Base-by-base conservation (phyloP, 129 eudicot genomes). In the Rutidosis leptorrhynchoides region DNA sequence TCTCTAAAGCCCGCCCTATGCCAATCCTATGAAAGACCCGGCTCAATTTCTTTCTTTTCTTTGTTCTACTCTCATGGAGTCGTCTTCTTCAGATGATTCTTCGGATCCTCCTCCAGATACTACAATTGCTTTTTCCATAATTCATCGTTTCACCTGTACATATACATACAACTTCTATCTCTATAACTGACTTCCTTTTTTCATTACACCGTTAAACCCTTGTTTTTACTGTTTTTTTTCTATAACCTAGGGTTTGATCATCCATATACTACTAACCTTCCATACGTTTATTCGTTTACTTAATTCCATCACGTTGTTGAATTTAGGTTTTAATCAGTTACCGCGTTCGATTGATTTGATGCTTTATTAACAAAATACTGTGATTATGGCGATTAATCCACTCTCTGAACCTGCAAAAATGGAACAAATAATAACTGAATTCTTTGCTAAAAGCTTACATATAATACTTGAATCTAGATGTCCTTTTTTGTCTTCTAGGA, bases 391-490 rank as follows among this genome's bases (percentile, higher is more conserved):
- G 2, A 75, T 68, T 62, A 77, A 79, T 73, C 68, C 77, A 57
- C 90, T 85, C 37, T 59, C 90, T 5, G 98, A 93, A 32, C 77
- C 79, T 58, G 95, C 89, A 6, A 93, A 85, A 56, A 83, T 77
- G 84, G 96, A 88, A 74, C 98, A 88, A 65, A 88, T 93, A 43
- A 85, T 93, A 57, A 86, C 95, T 40, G 96, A 89, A 46, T 83
- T 88, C 49, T 86, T 85, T 56, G 82, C 95, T 0, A 93, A 93
- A 80, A 85, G 85, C 67, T 82, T 85, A 15, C 96, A 93, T 65
- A 86, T 88, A 69, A 74, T 92, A 72, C 84, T 92, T 54, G 98
- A 92, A 74, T 85, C 95, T 1, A 79, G 98, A 48, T 82, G 82
- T 57, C 91, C 95, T 1, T 88, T 76, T 58, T 83, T 84, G 20